Percentiles rank a stretch among this genome's conserved stretches.
These are phyloP conservation scores for Erythrobasidium yunnanense DNA, from an alignment of 768 basidiomycete genomes.

Conservation along the genomic window DNA sequence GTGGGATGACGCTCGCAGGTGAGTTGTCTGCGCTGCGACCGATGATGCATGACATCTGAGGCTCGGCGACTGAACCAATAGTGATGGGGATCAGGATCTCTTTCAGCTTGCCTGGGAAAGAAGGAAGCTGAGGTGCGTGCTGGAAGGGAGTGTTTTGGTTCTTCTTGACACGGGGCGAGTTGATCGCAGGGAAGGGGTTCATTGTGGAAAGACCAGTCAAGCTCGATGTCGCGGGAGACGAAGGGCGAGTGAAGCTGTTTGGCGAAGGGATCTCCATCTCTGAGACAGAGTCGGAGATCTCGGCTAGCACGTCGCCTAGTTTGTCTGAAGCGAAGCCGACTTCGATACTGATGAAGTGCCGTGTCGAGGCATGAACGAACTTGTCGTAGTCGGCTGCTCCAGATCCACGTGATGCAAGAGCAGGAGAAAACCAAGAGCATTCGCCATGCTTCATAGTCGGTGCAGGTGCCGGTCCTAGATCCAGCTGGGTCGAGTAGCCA, in stretches of 20 bases:
- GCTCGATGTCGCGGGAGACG: constrained; percentile 23
- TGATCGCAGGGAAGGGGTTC: constrained; percentile 33
- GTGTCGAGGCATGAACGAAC: constrained; percentile 35
- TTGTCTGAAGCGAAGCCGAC: constrained; percentile 36
- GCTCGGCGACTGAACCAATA: constrained; percentile 38
- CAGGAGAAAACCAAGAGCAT: constrained; percentile 38
- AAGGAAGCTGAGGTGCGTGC: background rate
- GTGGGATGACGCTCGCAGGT: background rate
- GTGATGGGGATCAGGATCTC: constrained; percentile 38
- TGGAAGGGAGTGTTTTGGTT: background rate
- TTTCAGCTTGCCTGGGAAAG: constrained; percentile 38
- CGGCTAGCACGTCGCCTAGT: constrained; percentile 27
- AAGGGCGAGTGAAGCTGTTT: constrained; percentile 33
- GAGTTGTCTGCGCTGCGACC: background rate
- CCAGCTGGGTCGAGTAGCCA: constrained; percentile 36
- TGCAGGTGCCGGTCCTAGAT: constrained; percentile 33
- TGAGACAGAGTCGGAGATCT: constrained; percentile 26
- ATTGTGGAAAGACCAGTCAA: constrained; percentile 28
- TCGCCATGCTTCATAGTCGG: constrained; percentile 35
- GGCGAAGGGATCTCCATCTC: constrained; percentile 33
- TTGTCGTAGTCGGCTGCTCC: constrained; percentile 32
- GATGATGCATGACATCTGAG: constrained; percentile 33
- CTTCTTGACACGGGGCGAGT: background rate
- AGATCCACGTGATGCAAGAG: constrained; percentile 30
- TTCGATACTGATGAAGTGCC: constrained; percentile 38